Evolutionary conservation across 108 stramenopile genomes (phyloP), one percentile per base, ranked within the genome.

Genomic region (Fragilariopsis cylindrus): DNA sequence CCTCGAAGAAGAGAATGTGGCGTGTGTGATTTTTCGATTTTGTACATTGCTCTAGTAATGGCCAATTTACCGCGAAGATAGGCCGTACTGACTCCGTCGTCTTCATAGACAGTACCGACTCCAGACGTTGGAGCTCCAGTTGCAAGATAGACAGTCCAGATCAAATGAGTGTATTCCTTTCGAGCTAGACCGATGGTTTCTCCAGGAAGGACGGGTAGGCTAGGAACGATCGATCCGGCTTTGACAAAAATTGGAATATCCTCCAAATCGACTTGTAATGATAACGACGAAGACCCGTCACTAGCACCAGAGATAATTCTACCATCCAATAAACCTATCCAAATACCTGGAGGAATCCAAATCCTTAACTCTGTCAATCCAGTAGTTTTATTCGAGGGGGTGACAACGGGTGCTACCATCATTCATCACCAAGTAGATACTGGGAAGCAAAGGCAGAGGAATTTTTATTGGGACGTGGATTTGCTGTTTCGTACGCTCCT

Each of bases 311-410:
- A 30, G 2, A 30, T 30, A 30, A 0, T 30, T 30, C 30, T 30
- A 30, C 30, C 30, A 39, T 5, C 11, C 19, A 7, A 18, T 46
- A 16, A n/a, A 21, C 48, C 39, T n/a, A 39, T 19, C 76, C 76
- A 77, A 9, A 30, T 16, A 16, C 76, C 76, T 7, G 76, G 76
- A 9, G 76, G 76, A 9, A 77, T 39, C 76, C 76, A 77, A 18
- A 77, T 16, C 7, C 13, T 60, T 42, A 65, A 39, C 18, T 13
- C 15, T 6, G 76, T 70, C 8, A 77, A 16, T n/a, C 39, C 41
- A 19, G 52, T 57, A n/a, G 30, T 30, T n/a, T 60, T 21, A 60
- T 73, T 63, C 7, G 39, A 39, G n/a, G 60, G 72, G 6, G 7
- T 30, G 9, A 72, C 60, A 7, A 77, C 76, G 18, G 76, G 76